Conservation (phyloP, 139 green algal genomes). For the Micractinium sp. region DNA sequence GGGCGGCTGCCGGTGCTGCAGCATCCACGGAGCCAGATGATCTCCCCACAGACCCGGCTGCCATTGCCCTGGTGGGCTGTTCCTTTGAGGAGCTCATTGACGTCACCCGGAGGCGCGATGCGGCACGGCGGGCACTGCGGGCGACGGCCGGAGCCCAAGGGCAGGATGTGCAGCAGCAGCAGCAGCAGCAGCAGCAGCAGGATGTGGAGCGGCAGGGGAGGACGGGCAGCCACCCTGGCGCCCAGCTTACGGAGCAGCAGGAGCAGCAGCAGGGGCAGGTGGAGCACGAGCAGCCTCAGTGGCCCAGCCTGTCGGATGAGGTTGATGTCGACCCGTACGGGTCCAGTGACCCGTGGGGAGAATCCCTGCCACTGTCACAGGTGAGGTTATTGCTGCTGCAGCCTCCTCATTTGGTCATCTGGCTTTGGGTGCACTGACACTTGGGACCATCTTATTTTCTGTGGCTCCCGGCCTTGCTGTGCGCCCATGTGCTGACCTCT, state of each 20-base stretch:
- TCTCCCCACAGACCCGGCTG: background rate
- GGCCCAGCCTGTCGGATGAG: background rate
- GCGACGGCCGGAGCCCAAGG: background rate
- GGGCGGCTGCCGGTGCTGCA: background rate
- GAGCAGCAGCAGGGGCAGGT: background rate
- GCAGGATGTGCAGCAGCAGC: background rate
- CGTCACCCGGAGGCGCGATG: constrained; percentile 28
- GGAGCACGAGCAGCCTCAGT: background rate
- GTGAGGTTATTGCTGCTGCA: background rate
- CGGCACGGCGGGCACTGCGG: background rate
- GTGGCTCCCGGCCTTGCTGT: too few relatives aligned
- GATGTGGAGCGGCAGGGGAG: background rate
- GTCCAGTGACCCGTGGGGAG: background rate
- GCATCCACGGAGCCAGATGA: too few relatives aligned
- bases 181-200: background rate
- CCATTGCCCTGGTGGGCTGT: background rate
- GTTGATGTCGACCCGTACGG: background rate
- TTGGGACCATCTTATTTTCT: background rate
- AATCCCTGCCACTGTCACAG: background rate
- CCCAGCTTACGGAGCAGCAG: background rate
- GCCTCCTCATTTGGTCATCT: too few relatives aligned
- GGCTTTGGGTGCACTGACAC: too few relatives aligned
- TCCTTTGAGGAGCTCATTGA: constrained; percentile 33
- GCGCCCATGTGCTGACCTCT: background rate
- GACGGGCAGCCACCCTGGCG: too few relatives aligned